phyloP scores from a whole-genome alignment of 805 yeast species.

The Candida morakotiae region DNA sequence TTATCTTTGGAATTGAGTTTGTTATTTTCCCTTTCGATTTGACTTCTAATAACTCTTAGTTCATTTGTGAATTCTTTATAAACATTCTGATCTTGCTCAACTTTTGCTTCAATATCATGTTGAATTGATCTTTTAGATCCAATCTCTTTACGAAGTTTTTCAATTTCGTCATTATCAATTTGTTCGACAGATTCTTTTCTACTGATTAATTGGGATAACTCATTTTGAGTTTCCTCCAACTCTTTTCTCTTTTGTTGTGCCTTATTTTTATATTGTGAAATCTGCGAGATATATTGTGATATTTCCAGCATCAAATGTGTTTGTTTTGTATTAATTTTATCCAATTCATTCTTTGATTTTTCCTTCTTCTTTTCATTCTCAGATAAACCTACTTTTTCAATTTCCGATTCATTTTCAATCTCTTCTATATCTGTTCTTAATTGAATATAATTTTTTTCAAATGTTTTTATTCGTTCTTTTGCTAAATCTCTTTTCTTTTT shows the following conservation, averaged over 20 bases:
- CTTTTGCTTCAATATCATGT: conserved; percentile 13
- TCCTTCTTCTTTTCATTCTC: not conserved
- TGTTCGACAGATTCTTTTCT: conserved; percentile 22
- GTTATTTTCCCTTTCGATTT: conserved; percentile 14
- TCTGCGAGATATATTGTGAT: not conserved
- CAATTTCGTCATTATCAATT: conserved; percentile 24
- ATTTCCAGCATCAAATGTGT: not conserved
- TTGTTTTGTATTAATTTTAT: not conserved
- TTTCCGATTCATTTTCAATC: not conserved
- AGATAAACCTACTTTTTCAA: not conserved
- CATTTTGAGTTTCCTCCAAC: conserved; percentile 1
- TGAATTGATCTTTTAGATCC: conserved; percentile 11
- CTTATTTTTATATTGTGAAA: conserved; percentile 2
- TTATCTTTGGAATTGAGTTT: conserved; percentile 46
- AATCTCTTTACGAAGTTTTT: conserved; percentile 15
- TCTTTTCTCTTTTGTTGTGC: conserved; percentile 8
- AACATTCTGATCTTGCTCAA: conserved; percentile 1
- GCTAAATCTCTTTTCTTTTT: conserved; percentile 34
- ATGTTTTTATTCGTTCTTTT: conserved; percentile 24
- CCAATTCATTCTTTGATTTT: not conserved
- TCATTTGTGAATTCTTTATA: conserved; percentile 3
- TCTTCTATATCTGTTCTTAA: conserved; percentile 12
- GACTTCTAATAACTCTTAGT: conserved; percentile 9
- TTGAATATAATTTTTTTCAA: conserved; percentile 21
- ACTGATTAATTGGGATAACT: conserved; percentile 6